These are phyloP conservation scores for Exophiala calicioides DNA, from an alignment of 2,329 filamentous ascomycete species.

Conservation along the genomic window DNA sequence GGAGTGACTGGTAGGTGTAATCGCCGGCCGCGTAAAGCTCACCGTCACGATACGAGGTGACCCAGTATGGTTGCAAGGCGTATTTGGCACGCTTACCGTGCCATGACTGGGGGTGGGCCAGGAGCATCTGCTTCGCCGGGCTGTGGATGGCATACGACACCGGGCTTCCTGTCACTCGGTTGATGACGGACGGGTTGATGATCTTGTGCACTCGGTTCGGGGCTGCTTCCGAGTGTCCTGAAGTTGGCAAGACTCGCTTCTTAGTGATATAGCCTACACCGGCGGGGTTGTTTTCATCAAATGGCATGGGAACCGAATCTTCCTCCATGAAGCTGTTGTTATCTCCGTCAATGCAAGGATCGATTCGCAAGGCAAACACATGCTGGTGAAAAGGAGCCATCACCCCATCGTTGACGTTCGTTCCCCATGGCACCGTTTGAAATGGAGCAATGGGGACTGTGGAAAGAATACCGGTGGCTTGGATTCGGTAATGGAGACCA, in stretches of 20 bases:
- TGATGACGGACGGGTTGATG: conserved; percentile 46
- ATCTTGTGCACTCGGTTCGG: conserved; percentile 51
- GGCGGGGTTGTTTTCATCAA: no score
- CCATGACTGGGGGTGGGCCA: conserved; percentile 47
- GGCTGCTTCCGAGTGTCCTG: no score
- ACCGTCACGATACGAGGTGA: conserved; percentile 52
- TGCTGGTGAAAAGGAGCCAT: conserved; percentile 72
- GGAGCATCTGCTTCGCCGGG: conserved; percentile 49
- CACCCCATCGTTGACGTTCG: conserved; percentile 64
- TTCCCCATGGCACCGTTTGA: conserved; percentile 58
- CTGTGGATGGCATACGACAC: conserved; percentile 53
- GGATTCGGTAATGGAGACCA: conserved; percentile 61
- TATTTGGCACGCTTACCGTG: conserved; percentile 51
- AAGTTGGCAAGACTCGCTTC: no score
- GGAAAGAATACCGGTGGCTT: conserved; percentile 67
- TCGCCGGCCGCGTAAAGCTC: conserved; percentile 53
- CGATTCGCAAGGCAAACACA: no score
- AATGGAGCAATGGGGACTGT: conserved; percentile 62
- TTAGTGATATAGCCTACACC: no score
- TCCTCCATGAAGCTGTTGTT: no score
- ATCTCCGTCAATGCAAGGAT: no score
- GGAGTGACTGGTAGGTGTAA: no score
- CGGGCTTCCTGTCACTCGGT: conserved; percentile 45
- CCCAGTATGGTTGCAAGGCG: conserved; percentile 54
- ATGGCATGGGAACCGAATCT: no score